phyloP scores from a whole-genome alignment of 2,329 filamentous ascomycete species.

The Arachnopeziza araneosa region DNA sequence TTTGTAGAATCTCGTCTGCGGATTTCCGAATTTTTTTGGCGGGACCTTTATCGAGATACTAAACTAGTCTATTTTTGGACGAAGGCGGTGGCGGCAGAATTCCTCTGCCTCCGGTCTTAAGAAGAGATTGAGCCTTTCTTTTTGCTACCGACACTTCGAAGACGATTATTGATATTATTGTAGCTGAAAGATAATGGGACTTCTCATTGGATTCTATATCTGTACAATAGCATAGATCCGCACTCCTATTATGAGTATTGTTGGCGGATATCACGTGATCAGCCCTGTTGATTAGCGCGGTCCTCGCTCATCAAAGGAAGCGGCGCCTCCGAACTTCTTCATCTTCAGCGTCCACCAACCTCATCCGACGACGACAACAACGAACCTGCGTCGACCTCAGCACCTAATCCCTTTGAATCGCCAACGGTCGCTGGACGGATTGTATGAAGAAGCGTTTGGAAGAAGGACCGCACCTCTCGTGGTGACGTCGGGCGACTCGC shows the following conservation, averaged over 20 bases:
- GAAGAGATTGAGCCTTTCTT: too few species aligned
- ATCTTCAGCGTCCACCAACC: slow-evolving; percentile 2
- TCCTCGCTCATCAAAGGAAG: slow-evolving; percentile 11
- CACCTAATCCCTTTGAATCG: neutral
- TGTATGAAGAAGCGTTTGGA: neutral
- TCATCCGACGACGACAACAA: slow-evolving; percentile 17
- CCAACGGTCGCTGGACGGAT: neutral
- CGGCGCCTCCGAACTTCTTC: slow-evolving; percentile 13
- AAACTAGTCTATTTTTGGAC: neutral
- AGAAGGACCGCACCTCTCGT: slow-evolving; percentile 3
- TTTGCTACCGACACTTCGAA: too few species aligned
- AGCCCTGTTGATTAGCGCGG: neutral
- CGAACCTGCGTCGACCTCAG: neutral
- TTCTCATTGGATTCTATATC: too few species aligned
- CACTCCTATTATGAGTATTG: neutral
- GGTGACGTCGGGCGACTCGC: neutral
- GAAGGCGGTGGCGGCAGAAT: neutral
- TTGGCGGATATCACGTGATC: neutral
- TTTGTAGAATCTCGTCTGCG: neutral
- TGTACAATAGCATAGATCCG: too few species aligned
- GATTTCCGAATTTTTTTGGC: slow-evolving; percentile 6
- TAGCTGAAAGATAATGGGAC: too few species aligned
- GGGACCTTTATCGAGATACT: slow-evolving; percentile 1
- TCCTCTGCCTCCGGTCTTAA: too few species aligned
- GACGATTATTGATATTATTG: too few species aligned